Conservation (phyloP, 176 grass and related monocot genomes). For the Poa pratensis region DNA sequence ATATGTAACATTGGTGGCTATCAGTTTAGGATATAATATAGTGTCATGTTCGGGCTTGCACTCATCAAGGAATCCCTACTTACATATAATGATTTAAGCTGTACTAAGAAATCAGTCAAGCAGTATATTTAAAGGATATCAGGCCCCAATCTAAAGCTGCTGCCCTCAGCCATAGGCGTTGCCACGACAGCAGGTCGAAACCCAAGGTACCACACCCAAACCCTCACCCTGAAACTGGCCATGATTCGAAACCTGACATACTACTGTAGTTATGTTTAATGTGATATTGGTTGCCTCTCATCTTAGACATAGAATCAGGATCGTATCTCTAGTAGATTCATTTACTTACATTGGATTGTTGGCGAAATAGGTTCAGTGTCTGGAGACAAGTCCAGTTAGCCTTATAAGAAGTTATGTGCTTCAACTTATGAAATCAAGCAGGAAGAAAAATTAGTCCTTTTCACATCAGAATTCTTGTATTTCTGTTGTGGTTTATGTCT, state of each 20-base stretch:
- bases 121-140: not conserved
- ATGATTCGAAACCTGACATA: not conserved
- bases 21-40: not conserved
- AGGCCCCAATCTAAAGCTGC: not conserved
- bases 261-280: not conserved
- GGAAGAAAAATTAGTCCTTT: conserved; percentile 5
- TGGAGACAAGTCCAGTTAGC: not conserved
- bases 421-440: not conserved
- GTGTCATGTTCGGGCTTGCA: not conserved
- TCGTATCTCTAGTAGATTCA: too few species aligned
- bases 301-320: too few species aligned
- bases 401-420: not conserved
- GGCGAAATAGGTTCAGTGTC: not conserved
- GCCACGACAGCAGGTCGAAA: not conserved
- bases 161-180: not conserved
- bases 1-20: not conserved
- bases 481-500: not conserved
- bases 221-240: not conserved
- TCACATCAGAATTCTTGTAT: not conserved
- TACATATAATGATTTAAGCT: not conserved
- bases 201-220: conserved; percentile 1
- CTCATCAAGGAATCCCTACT: not conserved
- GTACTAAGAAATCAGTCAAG: not conserved
- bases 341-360: not conserved
- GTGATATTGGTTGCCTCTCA: not conserved